Evolutionary conservation across 2,329 filamentous ascomycete genomes (phyloP).

Genomic region (Fusarium keratoplasticum): DNA sequence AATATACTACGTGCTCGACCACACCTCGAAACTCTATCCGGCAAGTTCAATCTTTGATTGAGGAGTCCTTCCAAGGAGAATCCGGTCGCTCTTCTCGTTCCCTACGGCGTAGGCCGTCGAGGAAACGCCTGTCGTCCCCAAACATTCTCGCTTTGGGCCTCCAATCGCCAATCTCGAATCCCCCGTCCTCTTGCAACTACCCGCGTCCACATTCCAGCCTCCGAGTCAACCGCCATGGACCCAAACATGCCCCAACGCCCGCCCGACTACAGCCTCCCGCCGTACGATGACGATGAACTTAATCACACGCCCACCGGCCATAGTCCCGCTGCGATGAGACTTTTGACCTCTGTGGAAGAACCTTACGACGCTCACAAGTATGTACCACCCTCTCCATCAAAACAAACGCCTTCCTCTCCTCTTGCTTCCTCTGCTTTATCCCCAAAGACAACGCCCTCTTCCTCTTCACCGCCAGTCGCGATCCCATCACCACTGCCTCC

Average conservation of each 20-base stretch:
- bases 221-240: slow-evolving; percentile 56
- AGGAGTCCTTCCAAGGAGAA: background rate
- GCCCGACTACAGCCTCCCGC: slow-evolving; percentile 68
- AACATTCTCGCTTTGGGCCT: slow-evolving; percentile 9
- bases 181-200: slow-evolving; percentile 32
- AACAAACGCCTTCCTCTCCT: slow-evolving; percentile 16
- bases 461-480: slow-evolving; percentile 28
- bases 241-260: slow-evolving; percentile 63
- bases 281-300: slow-evolving; percentile 64
- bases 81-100: slow-evolving; percentile 4
- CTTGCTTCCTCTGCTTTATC: slow-evolving; percentile 13
- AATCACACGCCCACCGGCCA: slow-evolving; percentile 60
- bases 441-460: slow-evolving; percentile 24
- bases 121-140: slow-evolving; percentile 8
- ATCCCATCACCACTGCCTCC: slow-evolving; percentile 22
- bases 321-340: slow-evolving; percentile 66
- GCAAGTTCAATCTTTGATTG: background rate
- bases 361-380: slow-evolving; percentile 65
- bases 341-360: slow-evolving; percentile 73
- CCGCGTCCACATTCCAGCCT: slow-evolving; percentile 46
- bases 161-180: slow-evolving; percentile 16
- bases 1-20: slow-evolving; percentile 11
- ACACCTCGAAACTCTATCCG: slow-evolving; percentile 7
- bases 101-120: slow-evolving; percentile 37
- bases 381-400: slow-evolving; percentile 53